Conservation (phyloP, 2,329 filamentous ascomycete genomes). For the Curvularia hawaiiensis region DNA sequence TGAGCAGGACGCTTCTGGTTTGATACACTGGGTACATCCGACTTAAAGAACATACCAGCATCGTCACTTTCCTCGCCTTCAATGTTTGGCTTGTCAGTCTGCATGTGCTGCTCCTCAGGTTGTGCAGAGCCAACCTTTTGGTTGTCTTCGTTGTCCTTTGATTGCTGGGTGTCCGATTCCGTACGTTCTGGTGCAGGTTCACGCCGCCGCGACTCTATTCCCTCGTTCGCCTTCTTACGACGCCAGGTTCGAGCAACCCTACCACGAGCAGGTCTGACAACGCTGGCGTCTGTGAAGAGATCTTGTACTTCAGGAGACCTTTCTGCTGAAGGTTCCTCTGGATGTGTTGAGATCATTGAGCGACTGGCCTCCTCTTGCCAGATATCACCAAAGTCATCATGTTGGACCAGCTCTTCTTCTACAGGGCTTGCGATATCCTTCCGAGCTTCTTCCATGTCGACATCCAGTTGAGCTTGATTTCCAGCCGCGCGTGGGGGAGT, state of each 20-base stretch:
- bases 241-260: constrained; percentile 53
- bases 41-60: constrained; percentile 47
- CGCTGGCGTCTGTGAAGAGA: constrained; percentile 39
- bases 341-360: constrained; percentile 25
- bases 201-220: constrained; percentile 34
- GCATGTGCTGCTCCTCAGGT: constrained; percentile 12
- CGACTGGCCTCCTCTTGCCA: constrained; percentile 57
- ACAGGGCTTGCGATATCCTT: constrained; percentile 9
- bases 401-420: constrained; percentile 1
- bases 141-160: constrained; percentile 19
- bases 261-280: constrained; percentile 42
- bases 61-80: constrained; percentile 42
- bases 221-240: constrained; percentile 46
- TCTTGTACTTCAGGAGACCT: constrained; percentile 36
- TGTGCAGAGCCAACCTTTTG: constrained; percentile 15
- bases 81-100: constrained; percentile 17
- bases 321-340: constrained; percentile 25
- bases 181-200: constrained; percentile 10
- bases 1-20: constrained; percentile 27
- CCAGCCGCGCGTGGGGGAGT: constrained; percentile 19
- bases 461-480: background rate
- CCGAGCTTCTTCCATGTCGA: constrained; percentile 1
- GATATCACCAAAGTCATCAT: constrained; percentile 46
- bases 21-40: constrained; percentile 36
- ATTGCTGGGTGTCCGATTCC: constrained; percentile 5